These are phyloP conservation scores for Pyricularia sp. DNA, from an alignment of 2,329 filamentous ascomycete genomes.

Conservation along the genomic window DNA sequence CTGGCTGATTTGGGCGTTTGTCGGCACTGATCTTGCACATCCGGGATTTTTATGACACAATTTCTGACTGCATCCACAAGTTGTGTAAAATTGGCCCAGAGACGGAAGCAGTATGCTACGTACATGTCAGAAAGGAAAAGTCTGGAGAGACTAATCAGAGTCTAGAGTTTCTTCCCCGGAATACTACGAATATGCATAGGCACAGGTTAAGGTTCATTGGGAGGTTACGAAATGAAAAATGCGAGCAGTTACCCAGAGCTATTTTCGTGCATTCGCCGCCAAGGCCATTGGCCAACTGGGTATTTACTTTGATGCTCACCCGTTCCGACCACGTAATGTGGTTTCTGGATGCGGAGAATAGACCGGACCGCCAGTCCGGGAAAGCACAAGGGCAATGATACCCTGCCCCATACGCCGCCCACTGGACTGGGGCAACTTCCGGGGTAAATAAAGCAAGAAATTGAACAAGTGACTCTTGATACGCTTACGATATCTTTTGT, in stretches of 20 bases:
- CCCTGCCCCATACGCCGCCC: not conserved
- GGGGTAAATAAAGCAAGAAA: not conserved
- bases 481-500: not conserved
- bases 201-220: not conserved
- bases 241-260: not conserved
- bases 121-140: not conserved
- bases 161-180: not conserved
- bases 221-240: not conserved
- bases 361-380: conserved; percentile 7
- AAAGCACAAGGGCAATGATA: conserved; percentile 1
- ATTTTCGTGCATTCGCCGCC: not conserved
- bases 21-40: conserved; percentile 8
- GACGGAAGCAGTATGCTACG: not conserved
- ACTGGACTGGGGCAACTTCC: not conserved
- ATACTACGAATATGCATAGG: not conserved
- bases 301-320: not conserved
- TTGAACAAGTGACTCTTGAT: not conserved
- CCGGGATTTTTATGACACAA: conserved; percentile 5
- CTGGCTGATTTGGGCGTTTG: conserved; percentile 4
- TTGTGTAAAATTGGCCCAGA: not conserved
- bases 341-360: conserved; percentile 3
- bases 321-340: not conserved
- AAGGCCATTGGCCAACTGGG: not conserved
- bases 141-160: not conserved
- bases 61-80: not conserved